phyloP scores from a whole-genome alignment of 2,329 filamentous ascomycete species.

The Claviceps humidiphila region DNA sequence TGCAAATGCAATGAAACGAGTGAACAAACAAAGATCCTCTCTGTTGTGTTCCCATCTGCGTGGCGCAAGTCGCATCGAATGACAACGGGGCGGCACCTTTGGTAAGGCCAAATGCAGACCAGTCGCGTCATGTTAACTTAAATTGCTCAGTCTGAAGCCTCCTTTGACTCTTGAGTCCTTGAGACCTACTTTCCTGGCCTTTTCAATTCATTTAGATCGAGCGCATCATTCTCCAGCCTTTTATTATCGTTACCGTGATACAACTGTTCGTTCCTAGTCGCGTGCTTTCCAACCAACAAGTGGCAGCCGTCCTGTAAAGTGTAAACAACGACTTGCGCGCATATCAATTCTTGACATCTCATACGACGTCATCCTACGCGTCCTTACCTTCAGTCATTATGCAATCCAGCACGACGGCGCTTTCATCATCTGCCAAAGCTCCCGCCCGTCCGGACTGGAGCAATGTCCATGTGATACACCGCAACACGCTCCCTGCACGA shows the following conservation, averaged over 20 bases:
- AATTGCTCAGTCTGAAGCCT: too few relatives aligned
- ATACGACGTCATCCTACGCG: not conserved
- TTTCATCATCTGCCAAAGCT: not conserved
- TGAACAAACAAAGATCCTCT: too few relatives aligned
- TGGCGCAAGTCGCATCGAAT: too few relatives aligned
- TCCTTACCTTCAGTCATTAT: not conserved
- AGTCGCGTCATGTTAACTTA: too few relatives aligned
- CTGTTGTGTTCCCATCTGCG: too few relatives aligned
- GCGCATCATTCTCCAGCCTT: too few relatives aligned
- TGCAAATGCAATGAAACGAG: too few relatives aligned
- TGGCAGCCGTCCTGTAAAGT: not conserved
- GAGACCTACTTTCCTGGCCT: too few relatives aligned
- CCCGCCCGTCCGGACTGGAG: slow-evolving; percentile 39
- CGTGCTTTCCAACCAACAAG: not conserved
- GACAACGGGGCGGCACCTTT: too few relatives aligned
- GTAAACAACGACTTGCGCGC: not conserved
- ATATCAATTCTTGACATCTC: not conserved
- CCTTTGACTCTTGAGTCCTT: too few relatives aligned
- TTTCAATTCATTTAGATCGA: too few relatives aligned
- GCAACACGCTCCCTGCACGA: slow-evolving; percentile 43
- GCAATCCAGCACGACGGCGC: not conserved
- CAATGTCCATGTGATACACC: slow-evolving; percentile 46
- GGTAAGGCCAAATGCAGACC: too few relatives aligned
- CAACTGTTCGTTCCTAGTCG: not conserved
- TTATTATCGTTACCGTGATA: not conserved